phyloP scores from a whole-genome alignment of 2,329 filamentous ascomycete genomes.

The Talaromyces sp. region DNA sequence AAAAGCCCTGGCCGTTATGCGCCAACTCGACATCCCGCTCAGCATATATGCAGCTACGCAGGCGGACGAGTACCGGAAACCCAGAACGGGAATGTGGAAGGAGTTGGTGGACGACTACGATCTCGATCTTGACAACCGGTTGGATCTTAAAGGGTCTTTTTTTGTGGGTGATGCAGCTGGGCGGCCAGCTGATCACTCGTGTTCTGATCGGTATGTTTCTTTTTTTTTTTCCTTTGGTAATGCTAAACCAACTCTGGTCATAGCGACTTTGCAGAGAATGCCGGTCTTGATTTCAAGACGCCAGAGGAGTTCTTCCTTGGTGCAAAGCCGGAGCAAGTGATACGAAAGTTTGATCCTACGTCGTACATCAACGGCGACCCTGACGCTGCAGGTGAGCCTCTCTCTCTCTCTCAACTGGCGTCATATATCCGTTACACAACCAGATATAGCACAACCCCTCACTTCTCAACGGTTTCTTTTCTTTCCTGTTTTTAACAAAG shows the following conservation, averaged over 20 bases:
- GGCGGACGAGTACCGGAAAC: constrained; percentile 80
- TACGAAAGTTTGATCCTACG: constrained; percentile 66
- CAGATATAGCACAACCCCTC: not conserved
- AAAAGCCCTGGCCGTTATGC: constrained; percentile 67
- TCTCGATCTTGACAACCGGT: constrained; percentile 47
- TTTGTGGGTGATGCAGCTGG: constrained; percentile 85
- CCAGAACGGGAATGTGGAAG: constrained; percentile 83
- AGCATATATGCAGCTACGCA: constrained; percentile 81
- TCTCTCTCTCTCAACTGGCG: not conserved
- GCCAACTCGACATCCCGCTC: constrained; percentile 64
- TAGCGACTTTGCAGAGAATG: constrained; percentile 79
- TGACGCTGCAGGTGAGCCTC: constrained; percentile 29
- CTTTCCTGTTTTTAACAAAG: not conserved
- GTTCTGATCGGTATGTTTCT: constrained; percentile 51
- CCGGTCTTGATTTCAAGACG: constrained; percentile 74
- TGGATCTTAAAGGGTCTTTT: constrained; percentile 69
- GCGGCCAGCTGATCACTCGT: constrained; percentile 54
- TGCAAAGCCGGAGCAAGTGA: constrained; percentile 61
- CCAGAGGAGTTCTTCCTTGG: constrained; percentile 89
- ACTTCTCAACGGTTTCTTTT: not conserved
- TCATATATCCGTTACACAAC: not conserved
- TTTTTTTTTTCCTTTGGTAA: too few species aligned
- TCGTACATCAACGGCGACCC: constrained; percentile 43
- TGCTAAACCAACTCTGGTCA: constrained; percentile 14
- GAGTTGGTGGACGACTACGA: constrained; percentile 60